Evolutionary conservation across 176 grass and related monocot species (phyloP).

Genomic region (Cymbopogon citratus): DNA sequence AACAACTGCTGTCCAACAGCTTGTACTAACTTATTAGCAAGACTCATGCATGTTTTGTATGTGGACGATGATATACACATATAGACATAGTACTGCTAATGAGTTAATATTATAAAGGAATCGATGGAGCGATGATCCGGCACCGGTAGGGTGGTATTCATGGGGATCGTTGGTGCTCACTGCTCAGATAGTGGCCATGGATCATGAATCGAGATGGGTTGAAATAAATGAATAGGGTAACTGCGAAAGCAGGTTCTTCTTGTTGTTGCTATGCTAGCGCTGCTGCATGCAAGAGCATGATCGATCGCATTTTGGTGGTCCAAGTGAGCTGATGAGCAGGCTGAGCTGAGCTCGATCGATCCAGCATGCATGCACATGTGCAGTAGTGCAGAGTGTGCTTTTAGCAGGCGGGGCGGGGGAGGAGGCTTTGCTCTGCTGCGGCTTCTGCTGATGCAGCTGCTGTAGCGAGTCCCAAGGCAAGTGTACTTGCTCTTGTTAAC

Average conservation of each 20-base stretch:
- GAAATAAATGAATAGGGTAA: background rate
- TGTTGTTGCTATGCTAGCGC: constrained; percentile 26
- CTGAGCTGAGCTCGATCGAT: background rate
- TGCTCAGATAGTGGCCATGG: background rate
- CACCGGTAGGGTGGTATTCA: background rate
- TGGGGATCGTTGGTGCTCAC: background rate
- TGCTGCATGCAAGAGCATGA: no score
- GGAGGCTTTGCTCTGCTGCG: background rate
- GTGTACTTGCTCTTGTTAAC: constrained; percentile 5
- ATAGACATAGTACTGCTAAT: no score
- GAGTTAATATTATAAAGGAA: background rate
- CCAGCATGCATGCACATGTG: background rate
- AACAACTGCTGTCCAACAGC: background rate
- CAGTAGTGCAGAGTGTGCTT: background rate
- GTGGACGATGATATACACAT: background rate
- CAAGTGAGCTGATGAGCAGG: background rate
- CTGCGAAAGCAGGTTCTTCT: constrained; percentile 26
- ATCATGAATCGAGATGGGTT: background rate
- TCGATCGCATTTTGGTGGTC: background rate
- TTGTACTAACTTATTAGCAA: background rate
- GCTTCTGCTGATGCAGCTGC: background rate
- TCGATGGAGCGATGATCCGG: background rate
- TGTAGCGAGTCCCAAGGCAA: constrained; percentile 21
- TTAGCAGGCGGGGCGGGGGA: background rate
- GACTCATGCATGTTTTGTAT: no score